Evolutionary conservation across 345 rosid genomes (phyloP).

Genomic region (Citrus hindsii): DNA sequence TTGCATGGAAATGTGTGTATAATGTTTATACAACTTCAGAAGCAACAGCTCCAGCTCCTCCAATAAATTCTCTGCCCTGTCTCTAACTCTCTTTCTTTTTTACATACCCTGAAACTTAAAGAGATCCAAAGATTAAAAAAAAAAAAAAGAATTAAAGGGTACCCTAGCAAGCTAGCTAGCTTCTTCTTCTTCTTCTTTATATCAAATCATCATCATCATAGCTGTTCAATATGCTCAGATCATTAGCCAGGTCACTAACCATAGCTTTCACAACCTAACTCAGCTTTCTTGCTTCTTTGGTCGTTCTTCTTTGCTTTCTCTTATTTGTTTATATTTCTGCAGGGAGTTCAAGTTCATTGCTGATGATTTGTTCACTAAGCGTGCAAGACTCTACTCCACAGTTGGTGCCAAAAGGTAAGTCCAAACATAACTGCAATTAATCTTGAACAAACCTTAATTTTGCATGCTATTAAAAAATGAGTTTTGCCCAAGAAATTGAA

Average conservation of each 20-base stretch:
- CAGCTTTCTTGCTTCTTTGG: background rate
- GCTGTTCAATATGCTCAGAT: conserved; percentile 10
- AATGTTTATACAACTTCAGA: background rate
- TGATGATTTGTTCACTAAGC: conserved; percentile 4
- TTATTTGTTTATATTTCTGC: background rate
- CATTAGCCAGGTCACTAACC: conserved; percentile 1
- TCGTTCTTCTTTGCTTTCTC: background rate
- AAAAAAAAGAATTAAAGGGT: no score
- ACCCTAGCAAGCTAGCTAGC: background rate
- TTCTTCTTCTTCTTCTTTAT: background rate
- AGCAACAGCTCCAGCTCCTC: background rate
- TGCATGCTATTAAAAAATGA: background rate
- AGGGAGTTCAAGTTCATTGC: conserved; percentile 14
- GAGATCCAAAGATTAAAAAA: background rate
- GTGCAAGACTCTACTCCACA: conserved; percentile 11
- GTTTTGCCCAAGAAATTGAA: background rate
- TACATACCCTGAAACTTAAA: background rate
- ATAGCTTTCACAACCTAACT: no score
- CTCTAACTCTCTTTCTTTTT: background rate
- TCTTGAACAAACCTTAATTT: background rate
- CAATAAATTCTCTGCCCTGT: background rate
- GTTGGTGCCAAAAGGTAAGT: conserved; percentile 9
- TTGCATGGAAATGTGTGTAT: conserved; percentile 24
- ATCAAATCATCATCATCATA: background rate
- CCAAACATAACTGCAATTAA: background rate